Conservation (phyloP, 202 grass and related monocot genomes). For the Saccharum hybrid region DNA sequence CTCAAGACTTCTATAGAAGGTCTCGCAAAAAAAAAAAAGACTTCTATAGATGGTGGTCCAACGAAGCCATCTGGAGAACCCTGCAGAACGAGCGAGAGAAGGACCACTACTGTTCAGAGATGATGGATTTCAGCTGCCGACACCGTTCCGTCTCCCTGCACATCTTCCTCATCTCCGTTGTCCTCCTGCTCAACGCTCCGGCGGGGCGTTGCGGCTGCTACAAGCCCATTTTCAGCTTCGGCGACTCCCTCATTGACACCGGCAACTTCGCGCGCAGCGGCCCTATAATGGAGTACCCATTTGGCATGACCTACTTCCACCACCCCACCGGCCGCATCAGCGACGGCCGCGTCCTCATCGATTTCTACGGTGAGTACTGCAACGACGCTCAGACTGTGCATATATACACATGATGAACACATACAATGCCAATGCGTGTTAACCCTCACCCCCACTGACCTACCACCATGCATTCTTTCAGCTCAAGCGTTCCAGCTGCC, state of each 20-base stretch:
- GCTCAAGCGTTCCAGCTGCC: background rate
- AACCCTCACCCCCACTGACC: background rate
- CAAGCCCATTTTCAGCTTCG: constrained; percentile 8
- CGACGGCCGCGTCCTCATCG: background rate
- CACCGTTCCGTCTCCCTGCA: background rate
- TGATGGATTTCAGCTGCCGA: background rate
- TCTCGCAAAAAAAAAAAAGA: too few relatives aligned
- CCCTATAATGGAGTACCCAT: background rate
- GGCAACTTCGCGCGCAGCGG: background rate
- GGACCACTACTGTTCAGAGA: background rate
- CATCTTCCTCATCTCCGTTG: background rate
- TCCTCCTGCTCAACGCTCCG: background rate
- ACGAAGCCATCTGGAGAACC: background rate
- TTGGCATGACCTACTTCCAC: background rate
- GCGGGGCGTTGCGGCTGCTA: background rate
- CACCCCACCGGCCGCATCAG: background rate
- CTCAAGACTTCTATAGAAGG: background rate
- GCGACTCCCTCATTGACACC: background rate
- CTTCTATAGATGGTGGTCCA: background rate
- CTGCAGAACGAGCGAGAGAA: background rate
- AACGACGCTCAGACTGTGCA: background rate
- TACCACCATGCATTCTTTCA: background rate
- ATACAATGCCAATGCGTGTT: background rate
- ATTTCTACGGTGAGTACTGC: background rate
- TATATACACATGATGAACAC: background rate